Base-by-base conservation (phyloP, 169 alveolate species). In the Plasmodium malariae region DNA sequence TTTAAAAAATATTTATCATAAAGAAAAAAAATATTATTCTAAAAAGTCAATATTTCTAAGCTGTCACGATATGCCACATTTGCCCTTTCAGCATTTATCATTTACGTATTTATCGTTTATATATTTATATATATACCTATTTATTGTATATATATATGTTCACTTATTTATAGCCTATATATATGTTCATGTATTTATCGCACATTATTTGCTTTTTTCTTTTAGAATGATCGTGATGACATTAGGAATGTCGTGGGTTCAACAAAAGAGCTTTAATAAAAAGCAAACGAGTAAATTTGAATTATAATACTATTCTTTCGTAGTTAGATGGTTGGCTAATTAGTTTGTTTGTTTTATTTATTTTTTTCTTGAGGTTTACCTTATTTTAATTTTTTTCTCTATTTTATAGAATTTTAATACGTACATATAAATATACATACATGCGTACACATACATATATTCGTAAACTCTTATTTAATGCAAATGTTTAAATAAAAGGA, bases 211-310 rank as follows among this genome's bases (percentile, higher is more conserved):
- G 34, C 19, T 76, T 59, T 37, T 51, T 67, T 34, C 48, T 67
- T 67, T 43, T 21, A 76, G 89, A 32, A 76, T 76, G 89, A 30
- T 76, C 55, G 11, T 60, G 63, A 76, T 65, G 74, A 76, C 89
- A 37, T 76, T 78, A 14, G 55, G 62, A 55, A 76, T 76, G 78
- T n/a, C 89, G 11, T 62, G 78, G 89, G 11, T 76, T 62, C 89
- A 76, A 21, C 89, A 76, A 34, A 62, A 60, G 48, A n/a, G 19
- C n/a, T 21, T 36, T 30, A 17, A 73, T 63, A 73, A 73, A 73
- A 60, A 34, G 63, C 67, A 76, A 11, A 26, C 4, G 11, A 76
- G 48, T 34, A 76, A 76, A 17, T 43, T 65, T 37, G 78, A 62
- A 24, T 24, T 45, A n/a, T 65, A 69, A 62, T 54, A n/a, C 5